Evolutionary conservation across 345 rosid species (phyloP).

Genomic region (Populus tremula): DNA sequence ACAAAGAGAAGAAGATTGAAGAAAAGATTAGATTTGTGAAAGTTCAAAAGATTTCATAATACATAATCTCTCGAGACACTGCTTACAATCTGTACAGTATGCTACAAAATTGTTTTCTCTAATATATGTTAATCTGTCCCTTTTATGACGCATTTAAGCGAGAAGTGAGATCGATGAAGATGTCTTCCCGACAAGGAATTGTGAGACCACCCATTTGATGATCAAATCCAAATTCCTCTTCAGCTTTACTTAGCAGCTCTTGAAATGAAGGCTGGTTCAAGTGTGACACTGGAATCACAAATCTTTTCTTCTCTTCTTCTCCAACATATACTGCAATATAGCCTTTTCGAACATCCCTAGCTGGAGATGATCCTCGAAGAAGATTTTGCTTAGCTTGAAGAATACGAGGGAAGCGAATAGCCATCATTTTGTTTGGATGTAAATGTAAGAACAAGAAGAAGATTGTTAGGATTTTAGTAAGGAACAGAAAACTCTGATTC

Average conservation of each 20-base stretch:
- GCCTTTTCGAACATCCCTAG: constrained; percentile 3
- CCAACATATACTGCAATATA: constrained; percentile 11
- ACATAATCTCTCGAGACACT: too few relatives aligned
- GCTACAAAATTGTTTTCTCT: neutral
- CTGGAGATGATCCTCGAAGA: neutral
- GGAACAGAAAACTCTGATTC: neutral
- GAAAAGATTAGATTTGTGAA: too few relatives aligned
- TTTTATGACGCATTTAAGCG: constrained; percentile 9
- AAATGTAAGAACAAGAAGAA: neutral
- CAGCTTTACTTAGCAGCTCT: constrained; percentile 3
- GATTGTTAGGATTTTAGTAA: neutral
- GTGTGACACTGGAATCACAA: constrained; percentile 10
- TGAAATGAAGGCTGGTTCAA: constrained; percentile 9
- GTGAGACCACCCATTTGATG: constrained; percentile 17
- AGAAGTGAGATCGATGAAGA: constrained; percentile 19
- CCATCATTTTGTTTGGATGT: neutral
- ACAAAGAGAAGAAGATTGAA: too few relatives aligned
- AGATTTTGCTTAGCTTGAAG: neutral
- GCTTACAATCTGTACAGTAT: neutral
- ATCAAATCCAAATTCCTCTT: constrained; percentile 17
- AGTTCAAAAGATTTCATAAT: too few relatives aligned
- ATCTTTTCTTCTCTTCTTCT: constrained; percentile 13
- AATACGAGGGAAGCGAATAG: neutral
- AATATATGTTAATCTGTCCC: neutral
- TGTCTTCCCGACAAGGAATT: constrained; percentile 17